A percentile compares a stretch with the other conserved stretches of the same genome.
Conservation (phyloP, 106 monocot species). For the Acorus gramineus region DNA sequence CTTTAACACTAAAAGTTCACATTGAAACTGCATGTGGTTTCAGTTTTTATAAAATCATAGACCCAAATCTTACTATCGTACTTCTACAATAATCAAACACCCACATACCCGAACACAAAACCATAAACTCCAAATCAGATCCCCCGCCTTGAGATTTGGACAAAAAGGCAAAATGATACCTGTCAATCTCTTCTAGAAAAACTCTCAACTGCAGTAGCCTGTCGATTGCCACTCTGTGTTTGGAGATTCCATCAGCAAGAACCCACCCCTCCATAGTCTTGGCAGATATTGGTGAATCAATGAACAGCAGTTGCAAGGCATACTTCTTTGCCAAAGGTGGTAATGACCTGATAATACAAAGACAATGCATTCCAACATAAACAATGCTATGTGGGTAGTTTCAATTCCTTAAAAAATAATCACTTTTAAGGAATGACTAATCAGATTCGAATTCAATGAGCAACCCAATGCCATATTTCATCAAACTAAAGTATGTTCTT, state of each 20-base stretch:
- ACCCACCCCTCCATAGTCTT: conserved; percentile 91
- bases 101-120: neutral
- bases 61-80: too few relatives aligned
- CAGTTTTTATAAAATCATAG: too few relatives aligned
- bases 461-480: too few relatives aligned
- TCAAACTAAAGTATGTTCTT: too few relatives aligned
- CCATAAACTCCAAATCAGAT: neutral
- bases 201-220: conserved; percentile 78
- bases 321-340: conserved; percentile 95
- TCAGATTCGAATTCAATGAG: too few relatives aligned
- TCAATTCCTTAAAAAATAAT: too few relatives aligned
- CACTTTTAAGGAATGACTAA: too few relatives aligned
- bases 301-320: conserved; percentile 70
- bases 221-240: conserved; percentile 88
- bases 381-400: too few relatives aligned
- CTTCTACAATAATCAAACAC: too few relatives aligned
- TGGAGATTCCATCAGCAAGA: conserved; percentile 64
- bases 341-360: conserved; percentile 44
- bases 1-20: too few relatives aligned
- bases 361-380: neutral
- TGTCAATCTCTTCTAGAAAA: conserved; percentile 68
- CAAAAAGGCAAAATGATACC: conserved; percentile 19
- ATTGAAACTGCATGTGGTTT: too few relatives aligned
- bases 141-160: neutral
- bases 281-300: conserved; percentile 55